phyloP scores from a whole-genome alignment of 257 asterid species.

The Schizonepeta tenuifolia region DNA sequence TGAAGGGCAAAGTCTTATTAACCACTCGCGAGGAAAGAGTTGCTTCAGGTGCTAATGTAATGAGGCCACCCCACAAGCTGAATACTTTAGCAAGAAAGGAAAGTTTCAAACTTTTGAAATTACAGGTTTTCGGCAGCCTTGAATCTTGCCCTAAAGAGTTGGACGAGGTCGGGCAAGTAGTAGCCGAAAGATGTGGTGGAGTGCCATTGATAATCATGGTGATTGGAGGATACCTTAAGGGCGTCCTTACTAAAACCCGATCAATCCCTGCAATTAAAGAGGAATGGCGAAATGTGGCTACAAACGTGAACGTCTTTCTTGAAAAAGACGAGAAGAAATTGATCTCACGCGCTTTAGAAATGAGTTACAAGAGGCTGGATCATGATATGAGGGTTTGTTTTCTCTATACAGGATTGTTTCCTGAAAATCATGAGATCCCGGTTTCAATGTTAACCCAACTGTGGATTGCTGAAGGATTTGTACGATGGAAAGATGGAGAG shows the following conservation, averaged over 20 bases:
- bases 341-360: not conserved
- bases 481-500: slow-evolving; percentile 1
- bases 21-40: slow-evolving; percentile 48
- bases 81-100: slow-evolving; percentile 29
- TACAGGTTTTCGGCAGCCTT: not conserved
- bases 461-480: slow-evolving; percentile 64
- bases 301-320: not conserved
- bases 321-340: not conserved
- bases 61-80: slow-evolving; percentile 36
- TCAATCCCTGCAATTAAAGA: not conserved
- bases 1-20: slow-evolving; percentile 43
- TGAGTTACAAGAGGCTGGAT: not conserved
- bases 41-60: slow-evolving; percentile 34
- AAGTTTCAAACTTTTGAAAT: not conserved
- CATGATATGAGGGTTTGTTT: not conserved
- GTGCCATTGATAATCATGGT: not conserved
- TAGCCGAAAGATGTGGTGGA: not conserved
- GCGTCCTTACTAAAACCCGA: accelerated
- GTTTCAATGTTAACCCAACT: slow-evolving; percentile 38
- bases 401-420: not conserved
- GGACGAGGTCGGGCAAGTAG: not conserved
- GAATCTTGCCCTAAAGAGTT: not conserved
- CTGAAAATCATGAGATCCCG: slow-evolving; percentile 29
- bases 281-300: not conserved
- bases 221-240: not conserved